Conservation (phyloP, 129 eudicot genomes). For the Tagetes patula region DNA sequence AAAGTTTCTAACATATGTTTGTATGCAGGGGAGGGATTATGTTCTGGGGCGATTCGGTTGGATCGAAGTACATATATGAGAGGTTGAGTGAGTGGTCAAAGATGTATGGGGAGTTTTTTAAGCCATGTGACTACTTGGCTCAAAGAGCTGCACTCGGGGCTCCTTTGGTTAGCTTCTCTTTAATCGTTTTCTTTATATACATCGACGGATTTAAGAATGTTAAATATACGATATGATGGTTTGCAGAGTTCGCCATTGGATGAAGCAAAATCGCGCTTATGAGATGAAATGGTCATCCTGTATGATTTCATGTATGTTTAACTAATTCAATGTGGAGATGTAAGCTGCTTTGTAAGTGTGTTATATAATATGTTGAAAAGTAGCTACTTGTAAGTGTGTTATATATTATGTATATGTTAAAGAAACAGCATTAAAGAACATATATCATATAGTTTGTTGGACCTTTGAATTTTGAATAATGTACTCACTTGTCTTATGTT, state of each 20-base stretch:
- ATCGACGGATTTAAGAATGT: too few species aligned
- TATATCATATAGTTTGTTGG: not conserved
- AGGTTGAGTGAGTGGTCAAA: slow-evolving; percentile 77
- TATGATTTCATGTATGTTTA: not conserved
- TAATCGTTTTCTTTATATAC: not conserved
- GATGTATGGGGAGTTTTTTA: slow-evolving; percentile 68
- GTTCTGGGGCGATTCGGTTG: slow-evolving; percentile 91
- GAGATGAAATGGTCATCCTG: slow-evolving; percentile 20
- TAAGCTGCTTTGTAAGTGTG: not conserved
- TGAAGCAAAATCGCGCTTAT: slow-evolving; percentile 56
- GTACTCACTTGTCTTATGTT: not conserved
- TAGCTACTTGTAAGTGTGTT: not conserved
- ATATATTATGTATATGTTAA: slow-evolving; percentile 6
- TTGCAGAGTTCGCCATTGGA: slow-evolving; percentile 54
- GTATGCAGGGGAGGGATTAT: slow-evolving; percentile 75
- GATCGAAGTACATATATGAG: slow-evolving; percentile 72
- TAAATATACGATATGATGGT: not conserved
- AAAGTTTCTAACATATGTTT: not conserved
- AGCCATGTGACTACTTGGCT: slow-evolving; percentile 80
- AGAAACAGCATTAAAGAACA: not conserved
- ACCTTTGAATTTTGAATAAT: not conserved
- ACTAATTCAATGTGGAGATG: slow-evolving; percentile 8
- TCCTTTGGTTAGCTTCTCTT: slow-evolving; percentile 62
- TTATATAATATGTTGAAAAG: slow-evolving; percentile 1
- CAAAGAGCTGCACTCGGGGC: slow-evolving; percentile 78